A percentile compares a stretch with the other conserved stretches of the same genome.
Evolutionary conservation across 176 grass and related monocot species (phyloP).

Genomic region (Puccinellia tenuiflora): DNA sequence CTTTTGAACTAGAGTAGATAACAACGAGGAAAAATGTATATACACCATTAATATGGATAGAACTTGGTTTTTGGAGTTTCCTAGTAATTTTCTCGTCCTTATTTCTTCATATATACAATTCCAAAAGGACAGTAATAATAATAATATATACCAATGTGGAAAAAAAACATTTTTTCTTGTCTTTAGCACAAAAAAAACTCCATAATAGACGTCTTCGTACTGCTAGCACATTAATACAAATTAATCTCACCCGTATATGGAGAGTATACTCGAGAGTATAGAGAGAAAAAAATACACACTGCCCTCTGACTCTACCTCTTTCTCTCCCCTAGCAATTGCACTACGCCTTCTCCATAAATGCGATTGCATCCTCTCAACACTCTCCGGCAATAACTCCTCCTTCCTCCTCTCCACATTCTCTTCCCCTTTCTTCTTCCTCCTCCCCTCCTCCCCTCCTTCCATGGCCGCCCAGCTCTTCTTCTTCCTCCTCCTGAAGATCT

Average conservation of each 20-base stretch:
- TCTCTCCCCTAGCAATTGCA: conserved; percentile 60
- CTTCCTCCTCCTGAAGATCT: conserved; percentile 4
- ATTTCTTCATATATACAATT: no score
- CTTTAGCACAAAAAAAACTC: background rate
- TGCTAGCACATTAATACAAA: background rate
- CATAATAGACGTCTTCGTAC: background rate
- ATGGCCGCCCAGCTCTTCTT: conserved; percentile 31
- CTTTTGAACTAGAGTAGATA: no score
- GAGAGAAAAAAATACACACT: background rate
- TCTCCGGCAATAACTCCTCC: conserved; percentile 89
- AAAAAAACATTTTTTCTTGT: no score
- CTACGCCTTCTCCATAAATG: conserved; percentile 88
- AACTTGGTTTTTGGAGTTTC: no score
- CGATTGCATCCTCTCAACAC: conserved; percentile 95
- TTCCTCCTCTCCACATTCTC: conserved; percentile 50
- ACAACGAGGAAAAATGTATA: no score
- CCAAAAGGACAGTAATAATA: no score
- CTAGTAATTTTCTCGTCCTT: no score
- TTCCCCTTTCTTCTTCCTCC: conserved; percentile 29
- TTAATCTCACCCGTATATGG: conserved; percentile 12
- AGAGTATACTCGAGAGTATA: background rate
- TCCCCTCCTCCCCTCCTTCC: no score
- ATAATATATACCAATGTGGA: background rate
- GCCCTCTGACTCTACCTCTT: conserved; percentile 10
- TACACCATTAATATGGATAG: no score